A percentile compares a stretch with the other conserved stretches of the same genome.
Evolutionary conservation across 306 rosid species (phyloP).

Genomic region (Citrullus amarus): DNA sequence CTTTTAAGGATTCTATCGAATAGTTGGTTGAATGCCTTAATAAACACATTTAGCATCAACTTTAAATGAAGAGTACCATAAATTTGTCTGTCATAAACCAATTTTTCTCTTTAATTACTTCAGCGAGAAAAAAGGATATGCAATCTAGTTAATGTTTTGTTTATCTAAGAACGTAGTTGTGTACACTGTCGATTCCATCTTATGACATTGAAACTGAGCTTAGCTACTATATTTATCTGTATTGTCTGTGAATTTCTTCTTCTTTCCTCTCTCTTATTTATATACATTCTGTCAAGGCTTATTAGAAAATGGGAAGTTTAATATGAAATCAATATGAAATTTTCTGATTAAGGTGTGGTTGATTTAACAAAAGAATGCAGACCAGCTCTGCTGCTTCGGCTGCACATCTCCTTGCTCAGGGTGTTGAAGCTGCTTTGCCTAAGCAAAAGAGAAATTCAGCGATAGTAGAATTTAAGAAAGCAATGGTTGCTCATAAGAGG

Average conservation of each 20-base stretch:
- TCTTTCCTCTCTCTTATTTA: neutral
- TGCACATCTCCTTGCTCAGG: slow-evolving; percentile 51
- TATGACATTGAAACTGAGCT: neutral
- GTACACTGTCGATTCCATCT: neutral
- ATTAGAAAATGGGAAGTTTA: neutral
- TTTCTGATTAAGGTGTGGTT: slow-evolving; percentile 14
- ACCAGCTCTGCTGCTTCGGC: slow-evolving; percentile 49
- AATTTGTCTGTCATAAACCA: neutral
- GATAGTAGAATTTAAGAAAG: slow-evolving; percentile 53
- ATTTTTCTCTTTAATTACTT: neutral
- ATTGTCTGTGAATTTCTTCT: neutral
- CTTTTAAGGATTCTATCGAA: neutral
- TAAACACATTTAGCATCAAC: neutral
- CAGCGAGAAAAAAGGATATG: neutral
- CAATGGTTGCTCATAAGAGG: slow-evolving; percentile 72
- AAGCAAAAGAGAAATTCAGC: slow-evolving; percentile 67
- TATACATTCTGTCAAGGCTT: neutral
- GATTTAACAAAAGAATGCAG: slow-evolving; percentile 36
- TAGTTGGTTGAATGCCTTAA: neutral
- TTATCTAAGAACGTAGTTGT: neutral
- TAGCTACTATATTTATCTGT: neutral
- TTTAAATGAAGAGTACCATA: neutral
- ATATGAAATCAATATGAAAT: neutral
- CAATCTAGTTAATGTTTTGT: neutral
- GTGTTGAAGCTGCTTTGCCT: slow-evolving; percentile 57